phyloP scores from a whole-genome alignment of 2,329 filamentous ascomycete genomes.

The Venturia nashicola region DNA sequence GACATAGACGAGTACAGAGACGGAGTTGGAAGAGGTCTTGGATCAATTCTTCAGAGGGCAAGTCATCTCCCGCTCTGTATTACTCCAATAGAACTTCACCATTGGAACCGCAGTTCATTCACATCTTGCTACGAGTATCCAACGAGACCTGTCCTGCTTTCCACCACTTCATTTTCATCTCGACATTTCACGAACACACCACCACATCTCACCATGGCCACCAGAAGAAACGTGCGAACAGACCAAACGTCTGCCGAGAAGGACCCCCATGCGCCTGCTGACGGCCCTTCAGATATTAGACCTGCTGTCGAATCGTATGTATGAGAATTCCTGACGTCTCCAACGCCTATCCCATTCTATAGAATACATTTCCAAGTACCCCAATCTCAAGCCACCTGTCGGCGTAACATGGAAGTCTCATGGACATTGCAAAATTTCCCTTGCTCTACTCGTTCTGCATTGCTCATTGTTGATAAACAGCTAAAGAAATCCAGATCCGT shows the following conservation, averaged over 20 bases:
- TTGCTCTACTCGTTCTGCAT: not conserved
- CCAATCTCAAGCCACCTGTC: not conserved
- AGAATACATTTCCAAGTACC: not conserved
- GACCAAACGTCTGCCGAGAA: not conserved
- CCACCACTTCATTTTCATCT: not conserved
- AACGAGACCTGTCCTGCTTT: not conserved
- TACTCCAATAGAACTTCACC: not conserved
- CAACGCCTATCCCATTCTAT: not conserved
- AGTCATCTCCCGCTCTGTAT: not conserved
- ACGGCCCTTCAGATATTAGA: slow-evolving; percentile 49
- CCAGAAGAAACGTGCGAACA: not conserved
- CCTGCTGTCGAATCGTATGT: slow-evolving; percentile 73
- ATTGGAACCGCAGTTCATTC: not conserved
- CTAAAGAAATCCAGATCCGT: slow-evolving; percentile 31
- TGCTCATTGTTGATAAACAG: not conserved
- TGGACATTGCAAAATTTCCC: no score
- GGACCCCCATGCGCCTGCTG: not conserved
- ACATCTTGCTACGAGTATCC: not conserved
- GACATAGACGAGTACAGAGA: no score
- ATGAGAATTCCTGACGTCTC: not conserved
- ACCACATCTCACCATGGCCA: not conserved
- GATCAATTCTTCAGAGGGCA: not conserved
- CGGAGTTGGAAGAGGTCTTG: no score
- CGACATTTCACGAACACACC: not conserved
- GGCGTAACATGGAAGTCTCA: not conserved